Conservation (phyloP, 75 land plant species). For the Pinus albicaulis region DNA sequence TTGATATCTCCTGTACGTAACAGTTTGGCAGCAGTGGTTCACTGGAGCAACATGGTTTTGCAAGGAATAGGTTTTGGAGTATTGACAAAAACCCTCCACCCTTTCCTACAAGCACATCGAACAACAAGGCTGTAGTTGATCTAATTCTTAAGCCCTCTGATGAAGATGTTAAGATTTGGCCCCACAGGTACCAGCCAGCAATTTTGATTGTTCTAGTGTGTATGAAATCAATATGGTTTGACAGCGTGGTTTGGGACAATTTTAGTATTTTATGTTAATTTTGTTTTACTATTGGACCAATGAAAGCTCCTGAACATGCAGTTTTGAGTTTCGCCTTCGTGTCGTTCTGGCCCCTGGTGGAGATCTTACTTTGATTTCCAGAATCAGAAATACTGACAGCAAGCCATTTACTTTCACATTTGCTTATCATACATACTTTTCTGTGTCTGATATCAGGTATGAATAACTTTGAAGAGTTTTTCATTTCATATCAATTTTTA, state of each 20-base stretch:
- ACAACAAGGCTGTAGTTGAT: conserved; percentile 52
- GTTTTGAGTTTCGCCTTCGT: conserved; percentile 77
- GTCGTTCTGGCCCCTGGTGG: conserved; percentile 67
- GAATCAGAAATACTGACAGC: conserved; percentile 74
- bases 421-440: conserved; percentile 87
- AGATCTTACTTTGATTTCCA: conserved; percentile 68
- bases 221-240: not conserved
- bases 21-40: conserved; percentile 73
- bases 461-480: no score
- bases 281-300: not conserved
- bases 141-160: conserved; percentile 72
- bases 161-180: conserved; percentile 78
- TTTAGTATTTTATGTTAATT: not conserved
- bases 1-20: not conserved
- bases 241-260: not conserved
- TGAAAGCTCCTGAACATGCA: conserved; percentile 13
- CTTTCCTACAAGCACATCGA: conserved; percentile 24
- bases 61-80: conserved; percentile 78
- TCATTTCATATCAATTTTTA: no score
- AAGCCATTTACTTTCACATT: conserved; percentile 81
- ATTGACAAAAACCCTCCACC: conserved; percentile 78
- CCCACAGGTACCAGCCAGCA: conserved; percentile 44
- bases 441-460: conserved; percentile 88
- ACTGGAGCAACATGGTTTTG: conserved; percentile 90
- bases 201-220: not conserved